A percentile compares a stretch with the other conserved stretches of the same genome.
Evolutionary conservation across 495 filamentous ascomycete species (phyloP).

Genomic region (Hypoxylon lenormandii): DNA sequence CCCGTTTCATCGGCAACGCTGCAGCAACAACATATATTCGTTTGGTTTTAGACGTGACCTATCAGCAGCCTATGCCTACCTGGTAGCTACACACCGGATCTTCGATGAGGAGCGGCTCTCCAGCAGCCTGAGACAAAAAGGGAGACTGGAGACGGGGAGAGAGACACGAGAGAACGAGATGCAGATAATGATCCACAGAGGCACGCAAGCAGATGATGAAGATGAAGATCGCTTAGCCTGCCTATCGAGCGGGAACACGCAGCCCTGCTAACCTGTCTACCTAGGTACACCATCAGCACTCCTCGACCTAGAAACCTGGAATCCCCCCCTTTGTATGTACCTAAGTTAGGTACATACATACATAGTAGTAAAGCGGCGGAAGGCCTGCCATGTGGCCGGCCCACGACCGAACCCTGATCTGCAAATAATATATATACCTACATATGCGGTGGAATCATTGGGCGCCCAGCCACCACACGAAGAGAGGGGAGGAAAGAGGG

Average conservation of each 20-base stretch:
- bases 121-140: neutral
- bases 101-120: no score
- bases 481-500: constrained; percentile 1
- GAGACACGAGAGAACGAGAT: constrained; percentile 3
- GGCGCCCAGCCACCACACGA: constrained; percentile 32
- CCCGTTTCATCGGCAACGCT: no score
- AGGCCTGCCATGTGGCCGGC: constrained; percentile 42
- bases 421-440: constrained; percentile 42
- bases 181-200: neutral
- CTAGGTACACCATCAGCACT: no score
- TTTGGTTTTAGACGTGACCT: no score
- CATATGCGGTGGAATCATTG: constrained; percentile 26
- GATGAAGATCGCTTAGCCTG: constrained; percentile 19
- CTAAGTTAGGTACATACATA: neutral
- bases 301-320: no score
- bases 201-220: constrained; percentile 1
- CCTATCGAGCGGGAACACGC: constrained; percentile 44
- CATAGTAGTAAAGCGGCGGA: constrained; percentile 33
- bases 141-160: neutral
- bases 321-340: neutral
- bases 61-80: no score
- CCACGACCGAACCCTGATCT: constrained; percentile 40
- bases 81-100: no score
- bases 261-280: constrained; percentile 10
- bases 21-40: no score